These are phyloP conservation scores for Penicillium lagena DNA, from an alignment of 495 filamentous ascomycete species.

Conservation along the genomic window DNA sequence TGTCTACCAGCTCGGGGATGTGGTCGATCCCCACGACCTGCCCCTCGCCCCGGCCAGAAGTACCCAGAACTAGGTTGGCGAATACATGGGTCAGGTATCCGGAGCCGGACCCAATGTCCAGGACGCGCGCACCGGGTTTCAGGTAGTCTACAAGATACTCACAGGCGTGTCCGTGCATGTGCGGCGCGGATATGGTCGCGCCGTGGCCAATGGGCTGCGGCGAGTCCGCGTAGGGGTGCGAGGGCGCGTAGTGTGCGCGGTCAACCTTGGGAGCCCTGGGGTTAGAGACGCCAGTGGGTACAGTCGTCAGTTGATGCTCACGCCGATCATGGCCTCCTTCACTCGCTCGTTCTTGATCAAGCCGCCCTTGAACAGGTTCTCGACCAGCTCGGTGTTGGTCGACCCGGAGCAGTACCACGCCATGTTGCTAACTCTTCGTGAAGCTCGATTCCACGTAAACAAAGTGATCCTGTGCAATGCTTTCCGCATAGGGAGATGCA, in stretches of 20 bases:
- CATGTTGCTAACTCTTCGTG: constrained; percentile 44
- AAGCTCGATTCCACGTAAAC: too few species aligned
- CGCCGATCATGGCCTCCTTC: constrained; percentile 71
- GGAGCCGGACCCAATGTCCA: constrained; percentile 86
- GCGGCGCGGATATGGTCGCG: constrained; percentile 92
- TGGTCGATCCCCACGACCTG: constrained; percentile 83
- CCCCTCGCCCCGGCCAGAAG: constrained; percentile 31
- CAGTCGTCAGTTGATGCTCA: constrained; percentile 25
- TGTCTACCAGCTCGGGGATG: constrained; percentile 67
- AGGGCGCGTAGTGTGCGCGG: constrained; percentile 70
- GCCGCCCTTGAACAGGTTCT: constrained; percentile 65
- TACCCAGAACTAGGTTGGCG: constrained; percentile 65
- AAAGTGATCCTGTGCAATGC: too few species aligned
- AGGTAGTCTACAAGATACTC: constrained; percentile 62
- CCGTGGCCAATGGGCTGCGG: constrained; percentile 82
- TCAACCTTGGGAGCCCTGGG: constrained; percentile 58
- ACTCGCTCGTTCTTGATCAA: constrained; percentile 68
- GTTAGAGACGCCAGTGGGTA: not conserved
- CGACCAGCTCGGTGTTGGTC: constrained; percentile 70
- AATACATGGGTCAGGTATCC: constrained; percentile 91
- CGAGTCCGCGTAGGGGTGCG: constrained; percentile 79
- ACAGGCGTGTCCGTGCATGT: constrained; percentile 87
- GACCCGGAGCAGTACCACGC: constrained; percentile 82
- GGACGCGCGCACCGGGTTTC: constrained; percentile 47
- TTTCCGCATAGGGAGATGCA: too few species aligned